These are phyloP conservation scores for Chlamydomonas sp. DNA, from an alignment of 139 green algal species.

Conservation along the genomic window DNA sequence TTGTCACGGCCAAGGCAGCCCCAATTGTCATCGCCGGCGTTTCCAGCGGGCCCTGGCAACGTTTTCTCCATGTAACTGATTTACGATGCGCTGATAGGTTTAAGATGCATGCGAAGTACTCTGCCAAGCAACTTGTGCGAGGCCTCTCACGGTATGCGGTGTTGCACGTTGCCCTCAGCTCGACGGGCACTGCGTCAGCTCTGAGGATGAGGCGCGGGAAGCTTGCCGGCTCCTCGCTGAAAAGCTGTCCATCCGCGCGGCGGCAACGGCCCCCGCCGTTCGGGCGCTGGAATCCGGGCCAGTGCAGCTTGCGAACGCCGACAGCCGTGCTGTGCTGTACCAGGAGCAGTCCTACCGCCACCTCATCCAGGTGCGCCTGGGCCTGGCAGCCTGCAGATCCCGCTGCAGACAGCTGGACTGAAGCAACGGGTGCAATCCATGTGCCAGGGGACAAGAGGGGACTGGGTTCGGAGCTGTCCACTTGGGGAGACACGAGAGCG, in stretches of 20 bases:
- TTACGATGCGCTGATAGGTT: too few relatives aligned
- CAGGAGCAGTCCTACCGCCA: slow-evolving; percentile 43
- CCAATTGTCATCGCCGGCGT: too few relatives aligned
- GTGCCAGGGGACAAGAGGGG: too few relatives aligned
- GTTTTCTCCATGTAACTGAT: too few relatives aligned
- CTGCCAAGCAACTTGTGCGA: background rate
- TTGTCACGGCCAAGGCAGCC: background rate
- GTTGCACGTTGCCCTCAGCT: slow-evolving; percentile 40
- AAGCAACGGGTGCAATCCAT: background rate
- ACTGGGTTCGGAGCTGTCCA: background rate
- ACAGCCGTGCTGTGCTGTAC: slow-evolving; percentile 53
- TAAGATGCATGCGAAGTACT: background rate
- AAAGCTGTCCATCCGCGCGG: slow-evolving; percentile 41
- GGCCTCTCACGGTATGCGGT: background rate
- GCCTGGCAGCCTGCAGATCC: too few relatives aligned
- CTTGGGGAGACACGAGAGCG: background rate
- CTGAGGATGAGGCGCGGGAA: slow-evolving; percentile 50
- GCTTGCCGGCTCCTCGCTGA: slow-evolving; percentile 58
- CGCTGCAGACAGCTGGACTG: background rate
- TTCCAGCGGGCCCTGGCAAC: too few relatives aligned
- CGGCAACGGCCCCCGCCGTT: background rate
- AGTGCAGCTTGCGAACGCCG: slow-evolving; percentile 53
- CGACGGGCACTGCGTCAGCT: slow-evolving; percentile 55
- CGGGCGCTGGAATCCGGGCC: slow-evolving; percentile 53
- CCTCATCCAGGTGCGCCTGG: slow-evolving; percentile 47